phyloP scores from a whole-genome alignment of 2,329 filamentous ascomycete species.

The Ascosphaera pollenicola region DNA sequence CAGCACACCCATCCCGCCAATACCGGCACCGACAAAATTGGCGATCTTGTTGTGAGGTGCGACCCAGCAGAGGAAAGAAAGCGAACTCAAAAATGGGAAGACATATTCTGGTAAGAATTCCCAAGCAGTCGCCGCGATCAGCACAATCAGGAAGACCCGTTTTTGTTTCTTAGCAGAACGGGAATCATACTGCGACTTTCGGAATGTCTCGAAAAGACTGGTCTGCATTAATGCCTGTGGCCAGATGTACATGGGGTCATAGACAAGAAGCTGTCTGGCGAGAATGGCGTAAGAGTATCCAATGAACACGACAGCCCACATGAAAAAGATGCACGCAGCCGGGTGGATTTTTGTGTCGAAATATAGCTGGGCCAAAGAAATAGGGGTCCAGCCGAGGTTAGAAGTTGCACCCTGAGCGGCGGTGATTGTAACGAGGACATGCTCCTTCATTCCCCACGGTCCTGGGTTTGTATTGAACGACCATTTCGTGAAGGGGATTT shows the following conservation, averaged over 20 bases:
- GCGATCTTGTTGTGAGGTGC: slow-evolving; percentile 33
- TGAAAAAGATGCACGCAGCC: slow-evolving; percentile 35
- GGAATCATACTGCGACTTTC: slow-evolving; percentile 27
- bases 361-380: slow-evolving; percentile 34
- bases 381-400: slow-evolving; percentile 29
- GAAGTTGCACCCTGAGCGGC: slow-evolving; percentile 31
- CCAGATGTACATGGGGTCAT: slow-evolving; percentile 35
- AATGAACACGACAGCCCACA: slow-evolving; percentile 35
- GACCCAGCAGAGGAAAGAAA: slow-evolving; percentile 42
- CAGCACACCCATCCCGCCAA: slow-evolving; percentile 40
- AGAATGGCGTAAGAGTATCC: slow-evolving; percentile 38
- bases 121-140: slow-evolving; percentile 34
- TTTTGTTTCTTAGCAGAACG: slow-evolving; percentile 30
- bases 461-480: slow-evolving; percentile 33
- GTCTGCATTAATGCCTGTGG: slow-evolving; percentile 32
- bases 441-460: slow-evolving; percentile 35
- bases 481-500: slow-evolving; percentile 25
- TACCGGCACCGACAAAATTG: slow-evolving; percentile 37
- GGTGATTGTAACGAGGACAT: slow-evolving; percentile 33
- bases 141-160: slow-evolving; percentile 31
- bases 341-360: slow-evolving; percentile 31
- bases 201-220: slow-evolving; percentile 32
- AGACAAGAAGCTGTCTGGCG: slow-evolving; percentile 33
- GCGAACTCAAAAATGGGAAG: slow-evolving; percentile 36
- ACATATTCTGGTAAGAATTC: slow-evolving; percentile 39